Evolutionary conservation across 768 basidiomycete species (phyloP), one percentile per base, ranked within the genome.

Genomic region (Sarcomyxa edulis): DNA sequence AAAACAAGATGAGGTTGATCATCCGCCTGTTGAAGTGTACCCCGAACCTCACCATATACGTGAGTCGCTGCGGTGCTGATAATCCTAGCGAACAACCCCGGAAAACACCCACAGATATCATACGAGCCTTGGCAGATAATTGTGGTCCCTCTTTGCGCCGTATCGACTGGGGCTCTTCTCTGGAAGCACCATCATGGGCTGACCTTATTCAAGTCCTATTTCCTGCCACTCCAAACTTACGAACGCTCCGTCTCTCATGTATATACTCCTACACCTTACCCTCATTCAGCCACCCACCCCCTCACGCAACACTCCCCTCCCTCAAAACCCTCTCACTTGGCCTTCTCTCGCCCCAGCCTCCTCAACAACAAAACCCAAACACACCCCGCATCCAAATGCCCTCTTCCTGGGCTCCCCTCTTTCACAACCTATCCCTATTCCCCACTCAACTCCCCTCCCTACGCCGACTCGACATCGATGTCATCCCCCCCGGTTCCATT

Each of bases 261-360:
- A 61, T 73, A 26, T 59, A 62, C 28, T 64, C 64, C 1, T 64
- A 56, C 33, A 54, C 65, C 0, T 35, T 47, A 1, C 36, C 39
- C 20, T 37, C 44, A 35, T 51, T 32, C 41, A 49, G 37, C 43
- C 40, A 37, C 19, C 56, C 38, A 34, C 58, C 43, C 29, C 42
- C 32, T 24, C 51, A 58, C 33, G 6, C 35, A 37, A 46, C 55
- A 32, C 55, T 72, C 14, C 62, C 61, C 4, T 53, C 53, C 36
- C 60, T 73, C 27, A 58, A 58, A 37, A 69, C 66, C 0, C 58
- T 73, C 7, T 66, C 66, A 5, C 49, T 73, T 3, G 69, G 67
- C 3, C 48, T 62, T 5, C 61, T 64, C 19, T 60, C 62, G 10
- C 45, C 51, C 15, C n/a, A n/a, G n/a, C n/a, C n/a, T n/a, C n/a